phyloP scores from a whole-genome alignment of 148 eudicot genomes.

The Cornus kousa region DNA sequence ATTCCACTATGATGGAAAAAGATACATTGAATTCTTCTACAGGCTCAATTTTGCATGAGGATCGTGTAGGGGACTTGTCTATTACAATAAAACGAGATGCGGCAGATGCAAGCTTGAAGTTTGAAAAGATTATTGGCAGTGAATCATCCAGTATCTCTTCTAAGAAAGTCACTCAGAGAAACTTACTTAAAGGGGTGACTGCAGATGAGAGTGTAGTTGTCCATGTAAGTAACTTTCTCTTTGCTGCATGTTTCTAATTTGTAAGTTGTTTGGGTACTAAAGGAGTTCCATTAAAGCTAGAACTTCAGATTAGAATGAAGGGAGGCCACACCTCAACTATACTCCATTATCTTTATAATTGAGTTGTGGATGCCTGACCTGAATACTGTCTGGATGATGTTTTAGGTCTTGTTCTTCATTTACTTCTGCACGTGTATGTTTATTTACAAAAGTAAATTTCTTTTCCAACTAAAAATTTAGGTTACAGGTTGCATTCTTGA shows the following conservation, averaged over 20 bases:
- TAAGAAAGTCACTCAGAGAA: constrained; percentile 48
- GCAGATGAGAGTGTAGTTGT: constrained; percentile 95
- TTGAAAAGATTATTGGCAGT: constrained; percentile 40
- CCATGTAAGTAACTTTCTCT: constrained; percentile 49
- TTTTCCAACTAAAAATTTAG: neutral
- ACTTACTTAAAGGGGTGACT: constrained; percentile 86
- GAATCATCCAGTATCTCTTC: constrained; percentile 37
- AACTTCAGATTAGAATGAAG: neutral
- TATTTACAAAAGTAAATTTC: neutral
- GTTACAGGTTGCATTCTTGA: neutral
- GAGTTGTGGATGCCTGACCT: neutral
- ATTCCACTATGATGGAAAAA: constrained; percentile 17
- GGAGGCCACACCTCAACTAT: neutral
- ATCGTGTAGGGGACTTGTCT: constrained; percentile 71
- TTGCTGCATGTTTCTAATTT: constrained; percentile 3
- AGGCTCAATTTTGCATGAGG: constrained; percentile 56
- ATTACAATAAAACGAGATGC: constrained; percentile 67
- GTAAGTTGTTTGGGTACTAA: neutral
- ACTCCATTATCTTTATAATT: neutral
- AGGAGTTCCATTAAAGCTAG: neutral
- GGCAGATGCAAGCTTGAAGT: constrained; percentile 60
- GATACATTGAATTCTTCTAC: constrained; percentile 20
- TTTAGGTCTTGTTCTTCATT: neutral
- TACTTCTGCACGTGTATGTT: no score
- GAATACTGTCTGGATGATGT: neutral